phyloP scores from a whole-genome alignment of 306 rosid species.

The Heteromeles arbutifolia region DNA sequence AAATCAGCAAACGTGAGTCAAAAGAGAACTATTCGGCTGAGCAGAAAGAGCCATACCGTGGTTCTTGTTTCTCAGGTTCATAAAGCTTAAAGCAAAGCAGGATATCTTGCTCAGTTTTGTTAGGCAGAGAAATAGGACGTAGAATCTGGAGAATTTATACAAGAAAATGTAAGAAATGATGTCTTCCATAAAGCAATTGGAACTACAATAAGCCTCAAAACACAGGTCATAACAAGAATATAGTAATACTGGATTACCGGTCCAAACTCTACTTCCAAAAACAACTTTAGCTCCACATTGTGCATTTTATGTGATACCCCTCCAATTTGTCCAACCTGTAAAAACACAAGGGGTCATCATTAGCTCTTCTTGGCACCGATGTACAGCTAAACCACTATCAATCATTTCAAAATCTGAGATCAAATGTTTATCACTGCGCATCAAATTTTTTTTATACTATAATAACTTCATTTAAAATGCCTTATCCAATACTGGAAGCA shows the following conservation, averaged over 20 bases:
- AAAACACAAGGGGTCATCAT: conserved; percentile 1
- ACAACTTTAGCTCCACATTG: conserved; percentile 63
- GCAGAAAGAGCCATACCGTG: conserved; percentile 47
- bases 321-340: conserved; percentile 72
- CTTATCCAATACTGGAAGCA: neutral
- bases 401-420: neutral
- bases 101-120: conserved; percentile 62
- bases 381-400: neutral
- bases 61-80: conserved; percentile 59
- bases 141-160: conserved; percentile 44
- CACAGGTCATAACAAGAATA: neutral
- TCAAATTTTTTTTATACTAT: neutral
- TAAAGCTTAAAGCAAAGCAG: conserved; percentile 75
- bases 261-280: conserved; percentile 70
- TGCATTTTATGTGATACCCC: conserved; percentile 59
- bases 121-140: conserved; percentile 59
- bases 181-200: neutral
- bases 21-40: neutral
- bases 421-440: neutral
- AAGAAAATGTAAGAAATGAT: neutral
- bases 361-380: neutral
- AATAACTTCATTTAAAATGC: neutral
- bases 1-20: neutral
- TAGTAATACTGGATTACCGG: conserved; percentile 35
- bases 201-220: conserved; percentile 1